Conservation (phyloP, 2,329 filamentous ascomycete genomes). For the Sporothrix pseudoabietina region DNA sequence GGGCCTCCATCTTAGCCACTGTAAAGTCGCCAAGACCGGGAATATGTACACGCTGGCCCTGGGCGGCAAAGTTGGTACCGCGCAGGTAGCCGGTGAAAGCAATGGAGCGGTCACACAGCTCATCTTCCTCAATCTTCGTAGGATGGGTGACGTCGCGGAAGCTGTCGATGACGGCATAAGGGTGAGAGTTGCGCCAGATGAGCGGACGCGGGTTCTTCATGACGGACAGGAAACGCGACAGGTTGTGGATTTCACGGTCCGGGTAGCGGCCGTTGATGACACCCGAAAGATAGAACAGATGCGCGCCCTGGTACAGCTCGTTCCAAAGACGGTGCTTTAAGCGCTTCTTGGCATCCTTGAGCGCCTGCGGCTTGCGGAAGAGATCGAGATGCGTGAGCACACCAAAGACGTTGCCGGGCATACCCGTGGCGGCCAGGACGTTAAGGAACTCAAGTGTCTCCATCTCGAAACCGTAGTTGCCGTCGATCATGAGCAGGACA, state of each 20-base stretch:
- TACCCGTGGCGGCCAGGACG: conserved; percentile 86
- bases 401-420: conserved; percentile 98
- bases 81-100: conserved; percentile 91
- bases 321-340: conserved; percentile 96
- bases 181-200: conserved; percentile 94
- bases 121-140: conserved; percentile 82
- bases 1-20: conserved; percentile 77
- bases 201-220: conserved; percentile 99
- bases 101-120: conserved; percentile 86
- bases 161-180: conserved; percentile 89
- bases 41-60: conserved; percentile 85
- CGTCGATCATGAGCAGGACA: conserved; percentile 95
- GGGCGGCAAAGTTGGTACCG: conserved; percentile 88
- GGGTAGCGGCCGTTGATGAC: conserved; percentile 97
- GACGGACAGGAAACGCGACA: conserved; percentile 91
- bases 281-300: conserved; percentile 94
- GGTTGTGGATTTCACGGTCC: conserved; percentile 92
- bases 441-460: conserved; percentile 99
- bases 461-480: conserved; percentile 99
- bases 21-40: conserved; percentile 89
- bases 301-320: conserved; percentile 93
- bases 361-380: conserved; percentile 87
- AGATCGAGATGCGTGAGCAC: conserved; percentile 95
- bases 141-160: conserved; percentile 95
- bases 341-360: conserved; percentile 93